Conservation (phyloP, 345 rosid species). For the Melastoma malabathricum region DNA sequence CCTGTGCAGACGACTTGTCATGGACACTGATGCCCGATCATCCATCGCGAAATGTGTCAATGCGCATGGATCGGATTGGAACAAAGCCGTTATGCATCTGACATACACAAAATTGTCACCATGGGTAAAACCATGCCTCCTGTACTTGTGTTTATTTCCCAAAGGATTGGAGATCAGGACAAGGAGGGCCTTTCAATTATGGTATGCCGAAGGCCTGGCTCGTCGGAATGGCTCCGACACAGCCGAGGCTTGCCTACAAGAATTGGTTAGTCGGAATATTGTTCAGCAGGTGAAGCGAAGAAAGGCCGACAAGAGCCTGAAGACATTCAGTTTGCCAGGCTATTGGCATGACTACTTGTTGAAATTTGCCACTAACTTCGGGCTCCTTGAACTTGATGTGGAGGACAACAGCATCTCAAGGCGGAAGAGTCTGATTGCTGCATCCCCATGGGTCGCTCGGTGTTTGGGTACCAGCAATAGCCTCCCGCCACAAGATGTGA, state of each 20-base stretch:
- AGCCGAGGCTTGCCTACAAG: conserved; percentile 3
- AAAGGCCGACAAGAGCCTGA: conserved; percentile 2
- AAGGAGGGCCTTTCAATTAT: conserved; percentile 20
- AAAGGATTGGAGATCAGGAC: conserved; percentile 11
- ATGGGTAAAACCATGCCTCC: conserved; percentile 6
- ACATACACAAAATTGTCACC: conserved; percentile 5
- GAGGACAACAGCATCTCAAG: background rate
- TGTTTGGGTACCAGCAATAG: no score
- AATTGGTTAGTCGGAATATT: conserved; percentile 9
- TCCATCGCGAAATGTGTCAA: background rate
- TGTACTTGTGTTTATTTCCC: conserved; percentile 22
- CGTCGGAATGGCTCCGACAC: background rate
- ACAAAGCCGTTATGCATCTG: background rate
- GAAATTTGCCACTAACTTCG: background rate
- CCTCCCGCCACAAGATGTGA: no score
- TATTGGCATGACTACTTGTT: conserved; percentile 5
- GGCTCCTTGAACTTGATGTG: conserved; percentile 5
- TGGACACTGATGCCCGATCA: background rate
- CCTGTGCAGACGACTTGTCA: background rate
- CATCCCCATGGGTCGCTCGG: no score
- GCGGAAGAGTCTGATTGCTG: background rate
- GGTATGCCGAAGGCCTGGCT: conserved; percentile 21
- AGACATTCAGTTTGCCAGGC: no score
- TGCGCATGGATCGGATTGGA: background rate
- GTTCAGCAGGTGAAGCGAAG: conserved; percentile 9